phyloP scores from a whole-genome alignment of 148 eudicot genomes.

The Hydrangea macrophylla region DNA sequence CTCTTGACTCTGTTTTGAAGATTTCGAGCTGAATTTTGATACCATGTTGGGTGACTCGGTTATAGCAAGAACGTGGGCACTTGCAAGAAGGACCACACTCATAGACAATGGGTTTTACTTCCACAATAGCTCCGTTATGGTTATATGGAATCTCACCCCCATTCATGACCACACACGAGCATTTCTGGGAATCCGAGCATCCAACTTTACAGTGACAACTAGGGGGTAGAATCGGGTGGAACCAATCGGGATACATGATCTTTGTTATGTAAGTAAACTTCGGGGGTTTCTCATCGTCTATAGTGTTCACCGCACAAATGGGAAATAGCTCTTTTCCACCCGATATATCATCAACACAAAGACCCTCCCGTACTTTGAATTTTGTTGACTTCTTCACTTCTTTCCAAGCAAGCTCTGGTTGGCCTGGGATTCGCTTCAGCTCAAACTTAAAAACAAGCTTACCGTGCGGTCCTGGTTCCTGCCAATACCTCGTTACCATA shows the following conservation, averaged over 20 bases:
- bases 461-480: slow-evolving; percentile 46
- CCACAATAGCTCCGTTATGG: slow-evolving; percentile 66
- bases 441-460: slow-evolving; percentile 71
- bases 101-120: slow-evolving; percentile 58
- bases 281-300: slow-evolving; percentile 71
- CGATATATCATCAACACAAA: slow-evolving; percentile 55
- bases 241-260: slow-evolving; percentile 72
- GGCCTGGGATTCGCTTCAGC: slow-evolving; percentile 61
- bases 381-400: slow-evolving; percentile 56
- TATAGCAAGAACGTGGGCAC: slow-evolving; percentile 75
- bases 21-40: slow-evolving; percentile 73
- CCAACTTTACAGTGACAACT: slow-evolving; percentile 73
- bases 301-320: slow-evolving; percentile 59
- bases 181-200: slow-evolving; percentile 56
- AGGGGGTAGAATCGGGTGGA: slow-evolving; percentile 37
- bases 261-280: slow-evolving; percentile 48
- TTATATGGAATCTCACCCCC: slow-evolving; percentile 88
- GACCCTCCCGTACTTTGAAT: slow-evolving; percentile 41
- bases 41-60: slow-evolving; percentile 81
- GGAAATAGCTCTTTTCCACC: slow-evolving; percentile 47
- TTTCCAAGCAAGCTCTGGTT: slow-evolving; percentile 74
- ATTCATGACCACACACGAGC: slow-evolving; percentile 62
- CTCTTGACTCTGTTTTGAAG: slow-evolving; percentile 76
- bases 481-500: slow-evolving; percentile 52
- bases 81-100: slow-evolving; percentile 76